A percentile compares a stretch with the other conserved stretches of the same genome.
These are phyloP conservation scores for Rhizophora apiculata DNA, from an alignment of 345 rosid species.

Conservation along the genomic window DNA sequence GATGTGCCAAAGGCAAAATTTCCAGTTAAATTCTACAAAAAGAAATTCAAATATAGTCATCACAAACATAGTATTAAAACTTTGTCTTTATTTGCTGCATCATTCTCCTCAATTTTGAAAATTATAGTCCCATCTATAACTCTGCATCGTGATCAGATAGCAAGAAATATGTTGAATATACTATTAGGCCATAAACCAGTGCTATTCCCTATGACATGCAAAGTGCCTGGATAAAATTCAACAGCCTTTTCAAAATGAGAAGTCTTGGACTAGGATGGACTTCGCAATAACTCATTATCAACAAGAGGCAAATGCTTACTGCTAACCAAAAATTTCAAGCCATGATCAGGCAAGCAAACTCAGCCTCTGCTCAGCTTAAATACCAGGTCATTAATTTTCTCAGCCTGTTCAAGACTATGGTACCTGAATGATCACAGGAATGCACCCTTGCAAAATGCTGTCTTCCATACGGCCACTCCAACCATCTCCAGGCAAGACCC, in stretches of 20 bases:
- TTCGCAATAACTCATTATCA: no score
- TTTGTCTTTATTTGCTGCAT: no score
- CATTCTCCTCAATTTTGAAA: neutral
- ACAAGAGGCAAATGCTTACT: no score
- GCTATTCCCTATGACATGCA: no score
- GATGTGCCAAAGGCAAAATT: neutral
- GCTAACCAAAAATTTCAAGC: no score
- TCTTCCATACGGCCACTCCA: constrained; percentile 99
- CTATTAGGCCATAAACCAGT: neutral
- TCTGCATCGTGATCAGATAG: neutral
- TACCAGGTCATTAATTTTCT: constrained; percentile 1
- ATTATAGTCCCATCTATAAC: neutral
- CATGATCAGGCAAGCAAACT: no score
- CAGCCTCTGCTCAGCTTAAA: no score
- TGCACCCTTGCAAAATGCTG: constrained; percentile 91
- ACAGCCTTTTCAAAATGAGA: no score
- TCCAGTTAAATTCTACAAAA: neutral
- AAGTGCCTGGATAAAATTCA: no score
- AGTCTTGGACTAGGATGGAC: no score
- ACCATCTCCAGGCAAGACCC: constrained; percentile 97
- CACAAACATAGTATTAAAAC: no score
- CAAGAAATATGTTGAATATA: neutral
- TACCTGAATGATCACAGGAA: constrained; percentile 97
- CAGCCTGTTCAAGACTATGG: neutral
- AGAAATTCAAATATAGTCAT: no score